Conservation (phyloP, 1,139 yeast species). For the Candida frijolesensis region DNA sequence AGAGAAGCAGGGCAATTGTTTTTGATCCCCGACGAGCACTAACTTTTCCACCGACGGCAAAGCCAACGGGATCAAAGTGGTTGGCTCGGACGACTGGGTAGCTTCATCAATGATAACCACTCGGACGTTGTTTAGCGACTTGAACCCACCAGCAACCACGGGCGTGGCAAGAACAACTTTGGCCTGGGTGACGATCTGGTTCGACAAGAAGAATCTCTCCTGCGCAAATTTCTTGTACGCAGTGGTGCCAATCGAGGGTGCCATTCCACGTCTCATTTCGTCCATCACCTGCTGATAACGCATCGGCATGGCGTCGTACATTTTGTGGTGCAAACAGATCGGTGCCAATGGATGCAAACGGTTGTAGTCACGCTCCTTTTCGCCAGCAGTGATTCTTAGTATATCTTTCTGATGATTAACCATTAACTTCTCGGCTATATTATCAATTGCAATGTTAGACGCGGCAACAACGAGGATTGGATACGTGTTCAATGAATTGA, state of each 20-base stretch:
- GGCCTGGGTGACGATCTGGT: conserved; percentile 52
- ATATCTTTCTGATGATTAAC: conserved; percentile 52
- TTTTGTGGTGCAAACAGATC: conserved; percentile 64
- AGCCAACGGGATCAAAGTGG: conserved; percentile 66
- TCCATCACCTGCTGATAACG: conserved; percentile 39
- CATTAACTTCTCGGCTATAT: conserved; percentile 69
- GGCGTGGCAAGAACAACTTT: conserved; percentile 71
- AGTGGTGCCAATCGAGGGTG: no score
- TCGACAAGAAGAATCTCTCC: conserved; percentile 26
- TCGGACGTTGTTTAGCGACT: conserved; percentile 55
- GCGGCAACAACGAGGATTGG: conserved; percentile 78
- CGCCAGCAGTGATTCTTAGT: conserved; percentile 58
- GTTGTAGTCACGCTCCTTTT: conserved; percentile 62
- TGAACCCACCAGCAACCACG: conserved; percentile 69
- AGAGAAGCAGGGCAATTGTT: conserved; percentile 62
- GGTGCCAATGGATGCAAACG: conserved; percentile 54
- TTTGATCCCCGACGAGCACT: conserved; percentile 73
- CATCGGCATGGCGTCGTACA: conserved; percentile 51
- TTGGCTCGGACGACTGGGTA: conserved; percentile 70
- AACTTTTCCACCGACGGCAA: conserved; percentile 66
- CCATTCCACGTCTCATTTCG: no score
- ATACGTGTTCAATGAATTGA: conserved; percentile 54
- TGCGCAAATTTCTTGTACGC: no score
- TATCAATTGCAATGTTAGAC: conserved; percentile 75
- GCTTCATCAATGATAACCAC: conserved; percentile 65